Conservation (phyloP, 352 stramenopile genomes). For the Pythium pyrilobum region DNA sequence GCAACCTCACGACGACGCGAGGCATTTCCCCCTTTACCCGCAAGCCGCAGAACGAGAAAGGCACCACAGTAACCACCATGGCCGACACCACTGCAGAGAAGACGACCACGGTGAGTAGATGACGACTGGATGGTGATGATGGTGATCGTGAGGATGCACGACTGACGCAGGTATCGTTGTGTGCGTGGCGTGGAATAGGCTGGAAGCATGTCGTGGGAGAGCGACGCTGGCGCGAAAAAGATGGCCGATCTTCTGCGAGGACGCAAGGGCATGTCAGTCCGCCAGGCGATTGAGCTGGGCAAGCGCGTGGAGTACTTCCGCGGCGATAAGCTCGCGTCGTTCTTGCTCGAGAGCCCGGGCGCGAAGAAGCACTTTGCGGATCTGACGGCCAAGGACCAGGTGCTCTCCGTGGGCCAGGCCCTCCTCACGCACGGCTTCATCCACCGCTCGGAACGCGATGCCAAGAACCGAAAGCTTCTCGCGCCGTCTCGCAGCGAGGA, state of each 20-base stretch:
- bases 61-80: conserved; percentile 1
- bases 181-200: no score
- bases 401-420: conserved; percentile 59
- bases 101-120: no score
- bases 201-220: conserved; percentile 49
- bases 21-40: background rate
- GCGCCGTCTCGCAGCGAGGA: conserved; percentile 81
- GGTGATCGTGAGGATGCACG: no score
- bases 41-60: background rate
- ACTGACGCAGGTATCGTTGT: no score
- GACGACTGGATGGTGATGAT: no score
- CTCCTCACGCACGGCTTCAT: conserved; percentile 83
- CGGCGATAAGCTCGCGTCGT: conserved; percentile 85
- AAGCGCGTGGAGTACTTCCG: conserved; percentile 92
- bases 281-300: conserved; percentile 86
- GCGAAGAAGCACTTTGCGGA: conserved; percentile 83
- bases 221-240: conserved; percentile 64
- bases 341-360: conserved; percentile 69
- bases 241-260: conserved; percentile 82
- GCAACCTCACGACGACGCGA: no score
- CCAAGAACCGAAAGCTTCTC: conserved; percentile 85
- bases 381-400: conserved; percentile 77
- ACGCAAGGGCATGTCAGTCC: conserved; percentile 83
- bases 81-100: conserved; percentile 2
- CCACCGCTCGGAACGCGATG: conserved; percentile 82